Evolutionary conservation across 441 rosid species (phyloP), one percentile per base, ranked within the genome.

Genomic region (Eruca vesicaria): DNA sequence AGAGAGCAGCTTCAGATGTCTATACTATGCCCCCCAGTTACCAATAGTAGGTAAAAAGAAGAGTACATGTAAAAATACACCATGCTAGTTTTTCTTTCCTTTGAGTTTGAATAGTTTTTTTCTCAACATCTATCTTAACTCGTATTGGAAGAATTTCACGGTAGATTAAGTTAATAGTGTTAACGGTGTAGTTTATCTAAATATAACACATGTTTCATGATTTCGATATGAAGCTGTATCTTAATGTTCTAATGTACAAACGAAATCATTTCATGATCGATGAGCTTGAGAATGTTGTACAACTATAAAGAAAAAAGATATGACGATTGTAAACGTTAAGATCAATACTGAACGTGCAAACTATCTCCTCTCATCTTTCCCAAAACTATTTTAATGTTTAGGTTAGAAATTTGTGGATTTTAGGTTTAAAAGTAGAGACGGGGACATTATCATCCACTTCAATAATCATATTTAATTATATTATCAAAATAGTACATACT

Each of bases 401-500:
- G 28, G n/a, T 62, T 28, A 11, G 3, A 58, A 28, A 58, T 4
- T 18, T 7, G 58, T 59, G 29, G 43, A 12, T 45, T 59, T 43
- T 60, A 29, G 21, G 48, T 59, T 43, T 29, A 23, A 59, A 10
- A 59, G 21, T 32, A 43, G 23, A 57, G 18, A 59, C 32, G 35
- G 45, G 64, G 7, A 41, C 19, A 38, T 69, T 58, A 38, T 55
- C 14, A 36, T 55, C 28, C 64, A 36, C 18, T 68, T 57, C 12
- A 35, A 35, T 21, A 68, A 56, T 8, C 26, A 20, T 52, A 48
- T 2, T 31, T 18, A 18, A 14, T 67, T 33, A 43, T 55, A 55
- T 9, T 33, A 55, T 56, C 45, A 9, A 29, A 68, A 41, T 65
- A 70, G 31, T 70, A 61, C 56, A 63, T 41, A n/a, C 48, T 16